These are phyloP conservation scores for Backusella westeae DNA, from an alignment of 192 early-diverging fungal genomes.

Conservation along the genomic window DNA sequence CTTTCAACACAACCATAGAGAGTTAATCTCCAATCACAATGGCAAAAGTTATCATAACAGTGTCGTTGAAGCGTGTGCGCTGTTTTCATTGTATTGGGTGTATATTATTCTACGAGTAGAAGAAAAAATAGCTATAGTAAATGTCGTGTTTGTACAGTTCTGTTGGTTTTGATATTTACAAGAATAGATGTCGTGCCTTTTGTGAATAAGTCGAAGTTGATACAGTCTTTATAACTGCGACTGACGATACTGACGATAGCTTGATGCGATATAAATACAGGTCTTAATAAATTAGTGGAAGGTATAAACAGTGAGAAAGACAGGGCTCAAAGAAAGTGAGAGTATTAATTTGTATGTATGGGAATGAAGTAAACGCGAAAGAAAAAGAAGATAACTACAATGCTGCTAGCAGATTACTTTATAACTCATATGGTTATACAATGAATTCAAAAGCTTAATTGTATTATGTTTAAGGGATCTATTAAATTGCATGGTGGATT, in stretches of 20 bases:
- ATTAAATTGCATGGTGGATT: too few species aligned
- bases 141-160: not conserved
- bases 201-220: not conserved
- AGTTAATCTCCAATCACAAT: constrained; percentile 22
- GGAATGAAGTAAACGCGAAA: not conserved
- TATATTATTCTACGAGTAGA: not conserved
- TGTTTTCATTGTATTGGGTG: not conserved
- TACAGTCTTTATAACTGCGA: not conserved
- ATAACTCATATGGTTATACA: not conserved
- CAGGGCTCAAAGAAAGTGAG: not conserved
- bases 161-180: not conserved
- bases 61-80: not conserved
- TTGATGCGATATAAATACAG: not conserved
- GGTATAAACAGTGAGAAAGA: not conserved
- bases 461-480: not conserved
- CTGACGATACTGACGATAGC: not conserved
- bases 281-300: not conserved
- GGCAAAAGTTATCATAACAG: constrained; percentile 6
- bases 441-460: not conserved
- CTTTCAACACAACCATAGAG: constrained; percentile 18
- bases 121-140: too few species aligned
- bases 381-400: not conserved
- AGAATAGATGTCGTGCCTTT: not conserved
- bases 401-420: not conserved
- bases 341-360: not conserved